Evolutionary conservation across 345 rosid species (phyloP), one percentile per base, ranked within the genome.

Genomic region (Punica granatum): DNA sequence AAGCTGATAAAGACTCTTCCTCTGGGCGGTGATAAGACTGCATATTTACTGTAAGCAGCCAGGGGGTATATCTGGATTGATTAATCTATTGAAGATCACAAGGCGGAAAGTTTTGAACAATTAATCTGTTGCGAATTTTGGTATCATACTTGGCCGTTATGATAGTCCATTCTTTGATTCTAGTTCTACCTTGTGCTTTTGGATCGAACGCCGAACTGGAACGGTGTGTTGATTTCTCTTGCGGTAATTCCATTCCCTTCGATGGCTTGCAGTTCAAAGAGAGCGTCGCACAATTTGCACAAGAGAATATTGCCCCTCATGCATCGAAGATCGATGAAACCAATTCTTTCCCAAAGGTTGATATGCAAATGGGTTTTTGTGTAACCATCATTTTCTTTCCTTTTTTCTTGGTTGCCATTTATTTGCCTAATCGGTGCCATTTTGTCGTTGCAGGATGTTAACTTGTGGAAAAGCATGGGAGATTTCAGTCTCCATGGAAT

Each of bases 381-480:
- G 28, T n/a, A 15, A 43, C 28, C 1, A 32, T 32, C 6, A 6
- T 33, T 23, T 37, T 10, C 41, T 26, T 48, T 70, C 41, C 34
- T 35, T 21, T n/a, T 36, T 1, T 10, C 21, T 32, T 25, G 1
- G 26, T 59, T 12, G 35, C 19, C 36, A 28, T 56, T 14, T 31
- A 25, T 21, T 9, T 32, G 54, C 14, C 19, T 67, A 51, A 48
- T 25, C 39, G 58, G 33, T 49, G 42, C 68, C 41, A 67, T 18
- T 51, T 67, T 70, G 37, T 49, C 31, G 11, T 31, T 75, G 1
- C 73, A 90, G 98, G 96, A 93, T 44, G 88, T 83, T 53, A 86
- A 93, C 70, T 83, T 90, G 60, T 93, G 98, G 98, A 93, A 93
- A 76, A 82, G 81, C 44, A 90, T 90, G 98, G 97, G 98, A 41